A percentile compares a stretch with the other conserved stretches of the same genome.
Evolutionary conservation across 2,329 filamentous ascomycete genomes (phyloP).

Genomic region (Parascedosporium putredinis): DNA sequence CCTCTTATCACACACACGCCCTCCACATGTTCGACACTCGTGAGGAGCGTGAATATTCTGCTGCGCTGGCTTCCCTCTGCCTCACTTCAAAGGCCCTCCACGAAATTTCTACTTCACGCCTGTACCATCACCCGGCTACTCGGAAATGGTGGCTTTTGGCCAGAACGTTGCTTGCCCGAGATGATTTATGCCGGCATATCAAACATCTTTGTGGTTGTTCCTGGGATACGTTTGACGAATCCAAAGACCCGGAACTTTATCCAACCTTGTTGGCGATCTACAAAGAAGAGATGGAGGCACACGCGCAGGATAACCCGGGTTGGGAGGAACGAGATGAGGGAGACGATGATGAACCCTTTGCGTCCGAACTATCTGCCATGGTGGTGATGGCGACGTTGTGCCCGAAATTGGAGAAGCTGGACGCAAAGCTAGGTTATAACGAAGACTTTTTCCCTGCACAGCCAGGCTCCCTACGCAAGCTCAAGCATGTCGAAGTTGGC

Average conservation of each 20-base stretch:
- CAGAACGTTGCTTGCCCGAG: background rate
- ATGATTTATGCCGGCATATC: background rate
- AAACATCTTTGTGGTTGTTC: background rate
- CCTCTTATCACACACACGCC: background rate
- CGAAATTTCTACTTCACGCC: background rate
- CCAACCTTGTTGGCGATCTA: background rate
- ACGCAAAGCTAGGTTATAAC: background rate
- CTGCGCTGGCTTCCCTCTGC: conserved; percentile 3
- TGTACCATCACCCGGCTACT: conserved; percentile 2
- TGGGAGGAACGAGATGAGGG: no score
- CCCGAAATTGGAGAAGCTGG: background rate
- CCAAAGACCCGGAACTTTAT: background rate
- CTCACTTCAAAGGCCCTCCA: background rate
- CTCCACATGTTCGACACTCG: no score
- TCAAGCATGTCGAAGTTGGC: background rate
- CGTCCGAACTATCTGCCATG: background rate
- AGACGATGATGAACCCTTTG: background rate
- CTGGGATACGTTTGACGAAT: background rate
- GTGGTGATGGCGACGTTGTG: background rate
- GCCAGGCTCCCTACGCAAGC: background rate
- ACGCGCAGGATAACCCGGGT: background rate
- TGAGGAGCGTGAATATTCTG: background rate
- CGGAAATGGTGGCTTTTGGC: conserved; percentile 2
- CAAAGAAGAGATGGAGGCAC: background rate
- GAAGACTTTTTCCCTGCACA: background rate